These are phyloP conservation scores for Astragalus glycyphyllos DNA, from an alignment of 306 rosid species.

Conservation along the genomic window DNA sequence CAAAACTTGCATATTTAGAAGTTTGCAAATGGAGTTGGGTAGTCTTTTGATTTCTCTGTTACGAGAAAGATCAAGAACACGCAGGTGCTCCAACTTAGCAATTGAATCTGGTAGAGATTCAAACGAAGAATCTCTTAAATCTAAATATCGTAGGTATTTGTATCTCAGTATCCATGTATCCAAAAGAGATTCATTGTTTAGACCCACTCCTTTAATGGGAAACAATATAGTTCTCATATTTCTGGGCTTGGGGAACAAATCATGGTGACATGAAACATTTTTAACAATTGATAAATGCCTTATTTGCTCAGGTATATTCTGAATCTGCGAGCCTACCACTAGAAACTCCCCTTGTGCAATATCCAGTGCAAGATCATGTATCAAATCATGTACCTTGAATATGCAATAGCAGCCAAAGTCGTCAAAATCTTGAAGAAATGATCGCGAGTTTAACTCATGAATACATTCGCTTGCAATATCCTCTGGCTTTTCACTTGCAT, in stretches of 20 bases:
- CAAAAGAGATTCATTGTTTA: not conserved
- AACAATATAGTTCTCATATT: not conserved
- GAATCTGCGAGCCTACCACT: not conserved
- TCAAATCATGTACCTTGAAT: constrained; percentile 3
- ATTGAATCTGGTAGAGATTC: constrained; percentile 15
- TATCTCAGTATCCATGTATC: not conserved
- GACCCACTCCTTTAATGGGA: not conserved
- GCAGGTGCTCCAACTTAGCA: constrained; percentile 14
- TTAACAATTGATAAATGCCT: constrained; percentile 13
- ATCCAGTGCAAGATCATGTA: not conserved
- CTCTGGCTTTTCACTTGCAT: not conserved
- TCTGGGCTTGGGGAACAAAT: not conserved
- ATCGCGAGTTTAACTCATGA: not conserved
- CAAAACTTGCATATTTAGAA: constrained; percentile 25
- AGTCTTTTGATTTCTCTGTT: constrained; percentile 11
- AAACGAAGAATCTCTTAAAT: constrained; percentile 13
- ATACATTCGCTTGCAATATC: not conserved
- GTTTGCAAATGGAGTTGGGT: constrained; percentile 14
- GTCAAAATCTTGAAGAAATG: not conserved
- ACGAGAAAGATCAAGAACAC: not conserved
- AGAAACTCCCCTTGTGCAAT: not conserved
- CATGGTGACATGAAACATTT: not conserved
- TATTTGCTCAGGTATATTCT: not conserved
- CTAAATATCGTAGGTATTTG: constrained; percentile 15
- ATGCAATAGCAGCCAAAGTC: fast-evolving